Conservation (phyloP, 306 rosid species). For the Quercus agrifolia region DNA sequence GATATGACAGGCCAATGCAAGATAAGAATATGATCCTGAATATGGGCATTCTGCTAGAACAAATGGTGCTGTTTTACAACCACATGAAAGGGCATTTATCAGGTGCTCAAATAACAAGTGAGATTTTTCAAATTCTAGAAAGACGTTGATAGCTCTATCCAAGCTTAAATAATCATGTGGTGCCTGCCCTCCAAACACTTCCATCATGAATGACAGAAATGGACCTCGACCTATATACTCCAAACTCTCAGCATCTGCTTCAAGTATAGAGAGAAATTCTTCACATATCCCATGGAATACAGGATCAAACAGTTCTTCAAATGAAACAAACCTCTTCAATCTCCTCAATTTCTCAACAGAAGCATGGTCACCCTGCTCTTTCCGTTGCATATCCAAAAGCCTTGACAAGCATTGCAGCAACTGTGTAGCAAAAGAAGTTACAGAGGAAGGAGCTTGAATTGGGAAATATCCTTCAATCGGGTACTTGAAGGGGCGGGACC, state of each 20-base stretch:
- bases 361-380: slow-evolving; percentile 56
- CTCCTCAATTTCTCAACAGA: slow-evolving; percentile 75
- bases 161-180: slow-evolving; percentile 81
- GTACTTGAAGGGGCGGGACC: slow-evolving; percentile 77
- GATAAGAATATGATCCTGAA: slow-evolving; percentile 91
- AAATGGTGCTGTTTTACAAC: slow-evolving; percentile 66
- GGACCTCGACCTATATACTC: slow-evolving; percentile 90
- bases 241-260: slow-evolving; percentile 46
- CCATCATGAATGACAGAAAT: slow-evolving; percentile 72
- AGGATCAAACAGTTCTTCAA: slow-evolving; percentile 69
- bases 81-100: slow-evolving; percentile 63
- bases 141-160: slow-evolving; percentile 71
- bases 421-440: slow-evolving; percentile 40
- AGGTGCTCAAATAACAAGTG: slow-evolving; percentile 66
- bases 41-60: slow-evolving; percentile 73
- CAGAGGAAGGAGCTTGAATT: slow-evolving; percentile 66
- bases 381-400: slow-evolving; percentile 67
- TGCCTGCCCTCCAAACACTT: slow-evolving; percentile 59
- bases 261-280: slow-evolving; percentile 65
- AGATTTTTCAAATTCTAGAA: slow-evolving; percentile 72
- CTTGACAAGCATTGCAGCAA: slow-evolving; percentile 81
- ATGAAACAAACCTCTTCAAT: slow-evolving; percentile 72
- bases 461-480: slow-evolving; percentile 85
- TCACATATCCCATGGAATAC: slow-evolving; percentile 66
- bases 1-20: slow-evolving; percentile 76